Base-by-base conservation (phyloP, 2,329 filamentous ascomycete species). In the Plenodomus tracheiphilus region DNA sequence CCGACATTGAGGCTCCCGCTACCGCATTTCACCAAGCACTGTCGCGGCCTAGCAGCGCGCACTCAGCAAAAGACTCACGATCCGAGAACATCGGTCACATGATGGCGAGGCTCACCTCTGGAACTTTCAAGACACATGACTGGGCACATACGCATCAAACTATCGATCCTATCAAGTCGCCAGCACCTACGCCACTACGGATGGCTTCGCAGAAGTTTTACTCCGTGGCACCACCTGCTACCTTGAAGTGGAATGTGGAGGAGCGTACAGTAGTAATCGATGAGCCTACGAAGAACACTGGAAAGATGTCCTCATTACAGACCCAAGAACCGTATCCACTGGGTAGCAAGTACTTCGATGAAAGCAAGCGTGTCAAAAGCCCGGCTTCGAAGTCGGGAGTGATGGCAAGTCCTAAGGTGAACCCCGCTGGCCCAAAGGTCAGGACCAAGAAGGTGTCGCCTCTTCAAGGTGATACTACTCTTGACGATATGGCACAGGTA, bases 141-240 rank as follows among this genome's bases (percentile, higher is more conserved):
- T 41, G 39, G 17, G 16, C 35, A 6, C 10, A n/a, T 4, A 22
- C 30, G 3, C 34, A 42, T 6, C 4, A 17, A 6, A n/a, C 4
- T 5, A 19, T 28, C 4, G 42, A 45, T 20, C 17, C 19, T 9
- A 40, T 35, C 11, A 2, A 35, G 17, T 58, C 56, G 15, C 49
- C 47, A 3, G 43, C 52, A 38, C 56, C 54, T 11, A 60, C 56
- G n/a, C 58, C 58, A 4, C 20, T 61, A 18, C 52, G 56, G 19
- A 56, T 40, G 13, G 58, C 58, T 18, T 50, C 46, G 0, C 51
- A 59, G 42, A 52, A 47, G 38, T 54, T 59, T n/a, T 40, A 43
- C 3, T n/a, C 55, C 20, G 39, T 9, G 11, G 49, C 18, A 2
- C 46, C 42, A 5, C 41, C 36, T 41, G 47, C 43, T 28, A 47